Conservation (phyloP, 2,329 filamentous ascomycete species). For the Colletotrichum kahawae region DNA sequence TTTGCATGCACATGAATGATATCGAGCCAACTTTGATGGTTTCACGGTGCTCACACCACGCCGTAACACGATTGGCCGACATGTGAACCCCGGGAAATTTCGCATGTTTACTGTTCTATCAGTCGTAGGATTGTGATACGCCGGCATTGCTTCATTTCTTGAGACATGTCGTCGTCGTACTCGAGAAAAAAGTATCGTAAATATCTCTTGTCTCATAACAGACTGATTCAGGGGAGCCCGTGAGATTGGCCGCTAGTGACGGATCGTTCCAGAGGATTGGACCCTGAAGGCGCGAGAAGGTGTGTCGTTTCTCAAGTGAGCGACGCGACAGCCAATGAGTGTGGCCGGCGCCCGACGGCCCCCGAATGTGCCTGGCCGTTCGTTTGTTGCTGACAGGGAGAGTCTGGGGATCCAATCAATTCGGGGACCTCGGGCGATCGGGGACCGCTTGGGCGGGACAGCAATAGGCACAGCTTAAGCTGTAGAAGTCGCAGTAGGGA, state of each 20-base stretch:
- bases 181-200: neutral
- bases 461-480: neutral
- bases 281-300: neutral
- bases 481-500: neutral
- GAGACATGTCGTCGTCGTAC: neutral
- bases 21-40: neutral
- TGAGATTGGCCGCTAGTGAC: conserved; percentile 3
- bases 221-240: neutral
- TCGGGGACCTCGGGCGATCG: neutral
- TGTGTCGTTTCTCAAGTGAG: neutral
- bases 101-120: neutral
- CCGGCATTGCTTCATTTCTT: neutral
- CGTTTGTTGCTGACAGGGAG: neutral
- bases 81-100: neutral
- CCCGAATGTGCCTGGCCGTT: neutral
- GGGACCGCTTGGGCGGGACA: neutral
- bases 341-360: neutral
- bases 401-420: neutral
- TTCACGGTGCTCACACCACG: neutral
- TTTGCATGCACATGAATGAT: neutral
- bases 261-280: neutral
- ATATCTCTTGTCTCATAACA: neutral
- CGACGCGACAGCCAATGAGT: neutral
- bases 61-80: neutral
- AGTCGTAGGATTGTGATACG: neutral